Conservation (phyloP, 305 asterid species). For the Andrographis paniculata region DNA sequence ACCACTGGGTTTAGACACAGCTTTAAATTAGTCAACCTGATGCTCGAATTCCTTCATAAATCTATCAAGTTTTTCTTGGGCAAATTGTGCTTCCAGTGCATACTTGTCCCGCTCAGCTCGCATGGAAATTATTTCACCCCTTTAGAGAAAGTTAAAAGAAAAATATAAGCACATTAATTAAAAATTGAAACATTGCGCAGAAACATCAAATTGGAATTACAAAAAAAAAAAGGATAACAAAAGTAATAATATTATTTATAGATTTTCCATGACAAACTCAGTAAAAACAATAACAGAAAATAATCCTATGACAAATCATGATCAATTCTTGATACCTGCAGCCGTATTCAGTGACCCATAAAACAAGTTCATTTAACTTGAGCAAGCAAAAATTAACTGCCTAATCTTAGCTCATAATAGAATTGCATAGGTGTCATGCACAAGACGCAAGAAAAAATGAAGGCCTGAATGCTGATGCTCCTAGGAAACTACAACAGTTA, state of each 20-base stretch:
- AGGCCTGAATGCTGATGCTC: too few relatives aligned
- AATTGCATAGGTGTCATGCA: too few relatives aligned
- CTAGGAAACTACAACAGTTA: not conserved
- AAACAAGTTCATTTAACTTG: conserved; percentile 3
- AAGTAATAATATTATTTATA: too few relatives aligned
- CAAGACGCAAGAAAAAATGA: too few relatives aligned
- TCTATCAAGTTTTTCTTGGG: conserved; percentile 70
- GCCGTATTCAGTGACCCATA: not conserved
- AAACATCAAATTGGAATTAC: not conserved
- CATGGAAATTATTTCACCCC: conserved; percentile 57
- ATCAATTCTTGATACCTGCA: conserved; percentile 3
- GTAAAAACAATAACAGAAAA: not conserved
- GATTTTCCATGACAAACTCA: too few relatives aligned
- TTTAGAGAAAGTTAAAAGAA: conserved; percentile 16
- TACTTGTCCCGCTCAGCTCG: conserved; percentile 75
- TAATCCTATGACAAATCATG: not conserved
- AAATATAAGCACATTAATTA: conserved; percentile 10
- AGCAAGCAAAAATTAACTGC: not conserved
- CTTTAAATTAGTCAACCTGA: conserved; percentile 40
- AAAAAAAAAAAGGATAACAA: too few relatives aligned
- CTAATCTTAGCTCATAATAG: not conserved
- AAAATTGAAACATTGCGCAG: conserved; percentile 2
- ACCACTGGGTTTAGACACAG: conserved; percentile 1
- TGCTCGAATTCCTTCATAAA: conserved; percentile 84
- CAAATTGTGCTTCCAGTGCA: conserved; percentile 61